Evolutionary conservation across 345 rosid species (phyloP), one percentile per base, ranked within the genome.

Genomic region (Cardamine occulta): DNA sequence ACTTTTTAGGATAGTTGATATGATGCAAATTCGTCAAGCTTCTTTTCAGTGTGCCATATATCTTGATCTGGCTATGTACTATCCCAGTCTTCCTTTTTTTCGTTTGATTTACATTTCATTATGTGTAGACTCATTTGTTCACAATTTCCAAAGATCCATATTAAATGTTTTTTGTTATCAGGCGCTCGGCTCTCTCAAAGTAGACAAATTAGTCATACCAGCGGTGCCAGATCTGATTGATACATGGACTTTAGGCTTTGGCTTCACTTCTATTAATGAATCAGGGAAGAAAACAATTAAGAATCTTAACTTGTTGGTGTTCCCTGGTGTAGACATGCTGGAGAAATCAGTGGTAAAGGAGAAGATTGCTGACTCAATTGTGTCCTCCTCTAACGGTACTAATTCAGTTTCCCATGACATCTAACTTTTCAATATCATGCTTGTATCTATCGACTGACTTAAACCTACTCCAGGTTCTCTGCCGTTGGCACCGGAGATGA

Each of bases 301-400:
- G 80, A 86, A 86, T 72, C 82, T 86, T 83, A 92, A 86, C 72
- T 69, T 95, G 79, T 29, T 95, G 79, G 94, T 85, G 49, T 95
- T 95, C 82, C 99, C 97, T 39, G 91, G 98, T 34, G 90, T 95
- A 49, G 97, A 89, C 68, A 82, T 95, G 94, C 76, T 95, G 75
- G 88, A 87, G 87, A 95, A 92, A 79, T 76, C 82, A 65, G 29
- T 91, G 80, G 37, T 76, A 63, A 77, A 34, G 78, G 63, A 77
- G 58, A 80, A 68, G 52, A 57, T 57, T 44, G 13, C 64, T 3
- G 82, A 57, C 73, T 74, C 82, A 45, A 66, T 66, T 23, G 70
- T 59, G 7, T 65, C 55, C 26, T 32, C 74, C 49, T 40, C 34
- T 18, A 59, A 79, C 74, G 86, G 89, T 90, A 85, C 55, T 78